Evolutionary conservation across 768 basidiomycete genomes (phyloP).

Genomic region (Leccinum subgranulosum): DNA sequence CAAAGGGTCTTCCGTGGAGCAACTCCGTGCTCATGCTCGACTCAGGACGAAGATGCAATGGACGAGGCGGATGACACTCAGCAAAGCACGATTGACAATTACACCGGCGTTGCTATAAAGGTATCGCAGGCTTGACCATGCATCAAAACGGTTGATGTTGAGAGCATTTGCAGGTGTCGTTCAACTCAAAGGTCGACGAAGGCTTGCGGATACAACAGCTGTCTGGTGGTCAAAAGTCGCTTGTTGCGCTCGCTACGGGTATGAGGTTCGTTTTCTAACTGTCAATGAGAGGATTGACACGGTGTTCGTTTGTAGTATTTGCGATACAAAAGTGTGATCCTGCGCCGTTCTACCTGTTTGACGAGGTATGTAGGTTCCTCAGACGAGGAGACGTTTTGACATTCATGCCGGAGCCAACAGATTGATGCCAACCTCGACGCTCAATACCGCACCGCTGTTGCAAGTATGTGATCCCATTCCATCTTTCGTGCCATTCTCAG

Average conservation of each 20-base stretch:
- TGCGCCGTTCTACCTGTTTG: conserved; percentile 98
- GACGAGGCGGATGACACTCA: conserved; percentile 74
- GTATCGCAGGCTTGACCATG: conserved; percentile 33
- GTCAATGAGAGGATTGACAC: conserved; percentile 1
- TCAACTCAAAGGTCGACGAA: conserved; percentile 98
- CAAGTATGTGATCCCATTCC: conserved; percentile 51
- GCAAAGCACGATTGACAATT: conserved; percentile 82
- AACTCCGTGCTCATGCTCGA: background rate
- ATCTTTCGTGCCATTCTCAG: conserved; percentile 36
- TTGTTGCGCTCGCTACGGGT: conserved; percentile 95
- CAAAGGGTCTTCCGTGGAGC: background rate
- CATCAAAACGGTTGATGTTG: background rate
- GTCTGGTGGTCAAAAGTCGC: conserved; percentile 95
- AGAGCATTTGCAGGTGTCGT: conserved; percentile 70
- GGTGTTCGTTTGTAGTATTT: conserved; percentile 59
- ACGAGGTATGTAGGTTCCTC: conserved; percentile 57
- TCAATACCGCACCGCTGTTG: conserved; percentile 95
- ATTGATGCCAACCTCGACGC: conserved; percentile 98
- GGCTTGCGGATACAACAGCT: conserved; percentile 95
- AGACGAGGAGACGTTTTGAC: background rate
- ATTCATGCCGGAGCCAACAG: conserved; percentile 31
- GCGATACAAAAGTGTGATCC: conserved; percentile 99
- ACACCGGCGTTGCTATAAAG: conserved; percentile 96
- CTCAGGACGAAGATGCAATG: conserved; percentile 62
- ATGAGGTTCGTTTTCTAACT: conserved; percentile 7